Conservation (phyloP, 345 rosid species). For the Ceriops decandra region DNA sequence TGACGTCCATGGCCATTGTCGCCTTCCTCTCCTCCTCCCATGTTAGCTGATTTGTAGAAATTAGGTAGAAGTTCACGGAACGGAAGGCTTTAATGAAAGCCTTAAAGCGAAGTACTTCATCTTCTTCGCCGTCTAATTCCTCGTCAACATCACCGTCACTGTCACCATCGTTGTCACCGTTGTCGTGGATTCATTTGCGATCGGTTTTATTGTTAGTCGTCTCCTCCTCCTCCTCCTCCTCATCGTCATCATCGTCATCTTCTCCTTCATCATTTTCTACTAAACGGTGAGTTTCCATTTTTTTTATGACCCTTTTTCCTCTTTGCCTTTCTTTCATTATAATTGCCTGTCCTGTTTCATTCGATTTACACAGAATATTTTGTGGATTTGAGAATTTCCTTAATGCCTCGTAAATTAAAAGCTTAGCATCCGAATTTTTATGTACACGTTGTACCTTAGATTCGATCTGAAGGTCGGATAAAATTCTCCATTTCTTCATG, state of each 20-base stretch:
- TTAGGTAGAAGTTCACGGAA: slow-evolving; percentile 37
- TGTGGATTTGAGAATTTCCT: too few relatives aligned
- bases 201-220: slow-evolving; percentile 56
- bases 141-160: slow-evolving; percentile 23
- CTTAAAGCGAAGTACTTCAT: slow-evolving; percentile 49
- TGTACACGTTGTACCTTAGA: too few relatives aligned
- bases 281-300: slow-evolving; percentile 43
- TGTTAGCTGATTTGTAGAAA: neutral
- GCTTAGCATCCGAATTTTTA: too few relatives aligned
- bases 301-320: neutral
- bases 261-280: slow-evolving; percentile 47
- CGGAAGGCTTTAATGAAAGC: slow-evolving; percentile 54
- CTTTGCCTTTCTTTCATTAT: neutral
- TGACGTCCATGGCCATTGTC: slow-evolving; percentile 74
- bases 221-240: slow-evolving; percentile 32
- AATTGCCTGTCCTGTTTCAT: too few relatives aligned
- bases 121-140: slow-evolving; percentile 34
- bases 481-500: too few relatives aligned
- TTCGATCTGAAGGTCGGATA: too few relatives aligned
- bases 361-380: too few relatives aligned
- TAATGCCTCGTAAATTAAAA: too few relatives aligned
- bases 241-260: slow-evolving; percentile 23
- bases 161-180: slow-evolving; percentile 38
- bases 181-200: slow-evolving; percentile 66
- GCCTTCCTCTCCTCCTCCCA: slow-evolving; percentile 62